These are phyloP conservation scores for Cutaneotrichosporon sp. DNA, from an alignment of 1,284 basidiomycete species.

Conservation along the genomic window DNA sequence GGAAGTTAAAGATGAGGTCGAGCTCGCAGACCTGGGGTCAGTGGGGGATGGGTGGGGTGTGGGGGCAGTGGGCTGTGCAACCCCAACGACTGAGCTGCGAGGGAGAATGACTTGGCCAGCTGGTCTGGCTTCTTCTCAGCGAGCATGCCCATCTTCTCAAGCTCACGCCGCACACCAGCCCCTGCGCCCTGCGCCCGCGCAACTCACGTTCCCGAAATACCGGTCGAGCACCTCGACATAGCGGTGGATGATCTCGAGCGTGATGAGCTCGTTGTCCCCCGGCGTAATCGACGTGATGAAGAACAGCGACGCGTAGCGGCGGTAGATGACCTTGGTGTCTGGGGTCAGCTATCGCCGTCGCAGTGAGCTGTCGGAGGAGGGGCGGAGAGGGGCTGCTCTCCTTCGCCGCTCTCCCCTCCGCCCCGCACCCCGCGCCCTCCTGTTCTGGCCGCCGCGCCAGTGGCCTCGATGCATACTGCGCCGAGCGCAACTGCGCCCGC, in stretches of 20 bases:
- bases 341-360: conserved; percentile 15
- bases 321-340: conserved; percentile 96
- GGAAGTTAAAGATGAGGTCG: conserved; percentile 97
- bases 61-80: too few relatives aligned
- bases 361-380: too few relatives aligned
- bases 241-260: conserved; percentile 95
- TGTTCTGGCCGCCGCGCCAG: too few relatives aligned
- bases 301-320: conserved; percentile 96
- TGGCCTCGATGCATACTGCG: too few relatives aligned
- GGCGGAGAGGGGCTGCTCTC: too few relatives aligned
- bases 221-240: conserved; percentile 99
- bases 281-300: conserved; percentile 92
- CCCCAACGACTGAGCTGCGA: too few relatives aligned
- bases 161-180: too few relatives aligned
- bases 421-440: too few relatives aligned
- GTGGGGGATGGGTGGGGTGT: too few relatives aligned
- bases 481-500: background rate
- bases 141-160: background rate
- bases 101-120: too few relatives aligned
- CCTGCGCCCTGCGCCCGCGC: background rate
- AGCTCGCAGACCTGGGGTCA: conserved; percentile 82
- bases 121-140: background rate
- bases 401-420: too few relatives aligned
- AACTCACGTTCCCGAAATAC: conserved; percentile 94
- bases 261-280: conserved; percentile 87